These are phyloP conservation scores for Alternaria tenuissima DNA, from an alignment of 2,329 filamentous ascomycete species.

Conservation along the genomic window DNA sequence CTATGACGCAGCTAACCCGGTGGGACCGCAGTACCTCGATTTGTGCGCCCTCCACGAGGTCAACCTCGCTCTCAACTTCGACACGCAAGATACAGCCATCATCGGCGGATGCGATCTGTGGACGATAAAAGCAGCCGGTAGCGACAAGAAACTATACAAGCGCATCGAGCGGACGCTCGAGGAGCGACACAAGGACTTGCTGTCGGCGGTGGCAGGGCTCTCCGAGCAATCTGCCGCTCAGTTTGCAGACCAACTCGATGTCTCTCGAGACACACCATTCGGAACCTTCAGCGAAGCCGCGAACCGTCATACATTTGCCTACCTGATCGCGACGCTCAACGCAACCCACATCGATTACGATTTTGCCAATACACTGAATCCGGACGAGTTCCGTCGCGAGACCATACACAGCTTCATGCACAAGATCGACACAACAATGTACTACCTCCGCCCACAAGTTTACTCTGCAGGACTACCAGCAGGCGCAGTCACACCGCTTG, in stretches of 20 bases:
- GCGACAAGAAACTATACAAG: conserved; percentile 97
- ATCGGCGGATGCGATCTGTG: conserved; percentile 95
- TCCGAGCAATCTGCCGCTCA: conserved; percentile 81
- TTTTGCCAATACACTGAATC: conserved; percentile 90
- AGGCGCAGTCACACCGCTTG: conserved; percentile 58
- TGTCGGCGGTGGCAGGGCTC: conserved; percentile 85
- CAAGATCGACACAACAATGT: conserved; percentile 83
- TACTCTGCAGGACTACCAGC: conserved; percentile 52
- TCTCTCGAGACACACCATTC: conserved; percentile 89
- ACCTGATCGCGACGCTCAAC: conserved; percentile 94
- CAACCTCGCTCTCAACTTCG: conserved; percentile 92
- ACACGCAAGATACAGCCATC: conserved; percentile 90
- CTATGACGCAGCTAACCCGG: conserved; percentile 43
- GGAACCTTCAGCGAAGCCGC: conserved; percentile 87
- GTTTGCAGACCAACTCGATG: conserved; percentile 71
- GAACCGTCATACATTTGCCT: conserved; percentile 91
- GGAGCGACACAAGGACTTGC: conserved; percentile 86
- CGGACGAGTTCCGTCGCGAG: conserved; percentile 89
- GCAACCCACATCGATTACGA: conserved; percentile 97
- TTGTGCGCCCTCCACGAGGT: conserved; percentile 91
- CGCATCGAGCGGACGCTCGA: conserved; percentile 92
- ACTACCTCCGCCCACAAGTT: conserved; percentile 77
- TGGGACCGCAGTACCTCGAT: conserved; percentile 77
- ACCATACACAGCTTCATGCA: conserved; percentile 82
- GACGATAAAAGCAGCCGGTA: conserved; percentile 93